phyloP scores from a whole-genome alignment of 1,284 basidiomycete species.

The Porodaedalea pini region DNA sequence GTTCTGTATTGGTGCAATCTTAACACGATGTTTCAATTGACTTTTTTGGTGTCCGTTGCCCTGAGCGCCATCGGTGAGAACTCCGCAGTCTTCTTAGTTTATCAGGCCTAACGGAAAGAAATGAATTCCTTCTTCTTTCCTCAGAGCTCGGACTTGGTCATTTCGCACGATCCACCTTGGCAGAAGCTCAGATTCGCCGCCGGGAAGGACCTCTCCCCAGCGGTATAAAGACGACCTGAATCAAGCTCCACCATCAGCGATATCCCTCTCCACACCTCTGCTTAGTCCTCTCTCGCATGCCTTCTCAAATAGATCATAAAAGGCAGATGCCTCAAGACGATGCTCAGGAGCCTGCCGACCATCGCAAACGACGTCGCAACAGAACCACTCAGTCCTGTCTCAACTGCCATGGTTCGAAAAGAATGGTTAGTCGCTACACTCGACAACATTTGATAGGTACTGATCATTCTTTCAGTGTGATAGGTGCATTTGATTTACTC shows the following conservation, averaged over 20 bases:
- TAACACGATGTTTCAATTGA: neutral
- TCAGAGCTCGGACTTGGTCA: neutral
- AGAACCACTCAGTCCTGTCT: conserved; percentile 42
- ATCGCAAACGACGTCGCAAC: conserved; percentile 42
- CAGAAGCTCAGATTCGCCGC: neutral
- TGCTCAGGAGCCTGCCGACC: conserved; percentile 27
- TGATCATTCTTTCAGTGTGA: conserved; percentile 21
- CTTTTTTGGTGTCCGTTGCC: neutral
- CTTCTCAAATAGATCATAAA: conserved; percentile 1
- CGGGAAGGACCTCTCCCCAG: neutral
- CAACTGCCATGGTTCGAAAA: conserved; percentile 43
- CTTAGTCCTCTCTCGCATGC: neutral
- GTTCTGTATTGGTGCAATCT: neutral
- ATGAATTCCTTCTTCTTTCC: neutral
- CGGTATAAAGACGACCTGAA: neutral
- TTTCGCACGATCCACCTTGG: conserved; percentile 1
- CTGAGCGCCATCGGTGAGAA: neutral
- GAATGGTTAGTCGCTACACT: conserved; percentile 36
- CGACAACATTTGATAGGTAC: too few species aligned
- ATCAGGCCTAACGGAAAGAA: neutral
- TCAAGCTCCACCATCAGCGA: neutral
- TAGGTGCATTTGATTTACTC: conserved; percentile 12
- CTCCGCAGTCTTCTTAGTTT: neutral
- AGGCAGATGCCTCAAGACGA: conserved; percentile 13
- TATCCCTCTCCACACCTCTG: neutral